phyloP scores from a whole-genome alignment of 2,329 filamentous ascomycete species.

The Bipolaris zeicola region DNA sequence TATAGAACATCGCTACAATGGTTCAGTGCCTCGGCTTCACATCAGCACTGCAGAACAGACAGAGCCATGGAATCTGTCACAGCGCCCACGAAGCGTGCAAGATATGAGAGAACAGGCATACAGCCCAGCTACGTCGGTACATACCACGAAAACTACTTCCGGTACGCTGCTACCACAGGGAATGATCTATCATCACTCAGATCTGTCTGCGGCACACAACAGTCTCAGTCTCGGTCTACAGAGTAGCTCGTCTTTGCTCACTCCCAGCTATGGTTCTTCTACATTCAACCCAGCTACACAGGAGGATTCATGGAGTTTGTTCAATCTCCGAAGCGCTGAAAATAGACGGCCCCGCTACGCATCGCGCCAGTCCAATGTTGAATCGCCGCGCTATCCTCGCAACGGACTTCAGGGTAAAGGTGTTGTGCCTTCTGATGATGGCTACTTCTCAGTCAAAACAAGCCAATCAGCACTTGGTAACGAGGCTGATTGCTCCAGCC shows the following conservation, averaged over 20 bases:
- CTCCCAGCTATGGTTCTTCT: slow-evolving; percentile 10
- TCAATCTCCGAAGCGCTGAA: slow-evolving; percentile 24
- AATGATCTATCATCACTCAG: slow-evolving; percentile 13
- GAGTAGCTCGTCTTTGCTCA: slow-evolving; percentile 20
- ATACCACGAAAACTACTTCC: slow-evolving; percentile 18
- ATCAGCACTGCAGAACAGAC: slow-evolving; percentile 9
- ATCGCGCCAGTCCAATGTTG: slow-evolving; percentile 16
- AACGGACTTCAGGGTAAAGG: slow-evolving; percentile 33
- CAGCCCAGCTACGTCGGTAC: slow-evolving; percentile 26
- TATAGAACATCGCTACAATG: slow-evolving; percentile 17
- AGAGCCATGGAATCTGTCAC: slow-evolving; percentile 27
- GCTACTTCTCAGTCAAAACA: slow-evolving; percentile 37
- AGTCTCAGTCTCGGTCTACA: slow-evolving; percentile 16
- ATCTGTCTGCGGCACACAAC: slow-evolving; percentile 5
- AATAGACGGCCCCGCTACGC: slow-evolving; percentile 4
- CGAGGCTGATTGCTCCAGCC: slow-evolving; percentile 29
- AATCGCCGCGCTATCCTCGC: slow-evolving; percentile 25
- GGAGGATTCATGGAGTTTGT: slow-evolving; percentile 38
- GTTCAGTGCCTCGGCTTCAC: slow-evolving; percentile 14
- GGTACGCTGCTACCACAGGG: slow-evolving; percentile 7
- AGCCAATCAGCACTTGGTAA: slow-evolving; percentile 40
- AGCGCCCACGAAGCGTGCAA: slow-evolving; percentile 20
- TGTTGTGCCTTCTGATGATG: slow-evolving; percentile 36
- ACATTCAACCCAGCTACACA: slow-evolving; percentile 16
- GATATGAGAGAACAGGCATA: slow-evolving; percentile 12